Evolutionary conservation across 805 yeast genomes (phyloP), one percentile per base, ranked within the genome.

Genomic region (Monosporozyma siamensis): DNA sequence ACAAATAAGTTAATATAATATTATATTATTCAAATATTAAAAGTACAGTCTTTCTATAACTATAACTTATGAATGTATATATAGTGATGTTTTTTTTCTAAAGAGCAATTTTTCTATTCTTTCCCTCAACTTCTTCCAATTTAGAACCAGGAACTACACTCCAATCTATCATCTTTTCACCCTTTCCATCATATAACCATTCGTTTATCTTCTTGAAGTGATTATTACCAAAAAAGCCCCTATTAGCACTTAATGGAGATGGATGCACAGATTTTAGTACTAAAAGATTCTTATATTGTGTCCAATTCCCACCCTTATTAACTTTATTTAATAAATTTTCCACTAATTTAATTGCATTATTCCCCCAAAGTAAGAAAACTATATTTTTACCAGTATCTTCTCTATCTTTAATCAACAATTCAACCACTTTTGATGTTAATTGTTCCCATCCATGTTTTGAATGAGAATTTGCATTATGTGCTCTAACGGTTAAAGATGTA

Each of bases 381-480:
- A 87, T 68, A 1, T 86, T 87, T n/a, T 68, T 59, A 1, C 59
- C 54, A 7, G 58, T 48, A 11, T 62, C 52, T 17, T 69, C 67
- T 36, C 78, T 77, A 50, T 70, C 71, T 12, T 68, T 57, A 8
- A 80, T 64, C 29, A 82, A 70, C 1, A 65, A 53, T 30, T 69
- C 65, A 11, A 92, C 72, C 1, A 80, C 87, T 25, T 75, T 70
- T 54, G 77, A 85, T 0, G 98, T 92, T 59, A 92, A 88, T 27
- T 66, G 68, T 55, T 89, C 97, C 98, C 98, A 92, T 0, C 98
- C 98, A 51, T 71, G 70, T 26, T 78, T 77, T 0, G 96, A 77
- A 58, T 92, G 98, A 10, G 97, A 87, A 55, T 88, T 87, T 9
- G 98, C 95, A 55, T 80, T 77, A 57, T 90, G 97, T 0, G 95